These are phyloP conservation scores for Bocquillonia castaneifolia DNA, from an alignment of 441 rosid species.

Conservation along the genomic window DNA sequence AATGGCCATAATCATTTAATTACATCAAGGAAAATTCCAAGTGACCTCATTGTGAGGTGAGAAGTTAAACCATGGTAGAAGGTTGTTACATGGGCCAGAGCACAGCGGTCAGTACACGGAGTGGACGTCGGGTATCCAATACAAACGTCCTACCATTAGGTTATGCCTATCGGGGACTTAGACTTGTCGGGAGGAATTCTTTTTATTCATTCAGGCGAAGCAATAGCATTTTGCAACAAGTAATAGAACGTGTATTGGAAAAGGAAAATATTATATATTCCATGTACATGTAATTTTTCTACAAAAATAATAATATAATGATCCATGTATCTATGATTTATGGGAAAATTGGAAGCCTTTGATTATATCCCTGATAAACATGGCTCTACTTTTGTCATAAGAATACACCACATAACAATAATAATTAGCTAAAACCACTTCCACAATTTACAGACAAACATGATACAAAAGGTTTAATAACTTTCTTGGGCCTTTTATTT, in stretches of 20 bases:
- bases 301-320: no score
- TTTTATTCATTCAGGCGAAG: neutral
- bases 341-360: neutral
- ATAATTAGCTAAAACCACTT: neutral
- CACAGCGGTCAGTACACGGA: neutral
- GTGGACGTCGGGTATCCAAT: no score
- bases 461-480: no score
- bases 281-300: neutral
- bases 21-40: constrained; percentile 10
- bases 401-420: neutral
- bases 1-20: neutral
- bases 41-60: constrained; percentile 5
- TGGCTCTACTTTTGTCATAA: no score
- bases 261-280: no score
- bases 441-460: no score
- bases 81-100: neutral
- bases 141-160: no score
- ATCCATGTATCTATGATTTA: no score
- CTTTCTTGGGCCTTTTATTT: neutral
- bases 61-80: neutral
- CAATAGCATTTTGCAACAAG: neutral
- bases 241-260: no score
- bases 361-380: neutral
- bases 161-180: no score
- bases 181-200: no score